phyloP scores from a whole-genome alignment of 495 filamentous ascomycete genomes.

The Penicillium pancosmium region DNA sequence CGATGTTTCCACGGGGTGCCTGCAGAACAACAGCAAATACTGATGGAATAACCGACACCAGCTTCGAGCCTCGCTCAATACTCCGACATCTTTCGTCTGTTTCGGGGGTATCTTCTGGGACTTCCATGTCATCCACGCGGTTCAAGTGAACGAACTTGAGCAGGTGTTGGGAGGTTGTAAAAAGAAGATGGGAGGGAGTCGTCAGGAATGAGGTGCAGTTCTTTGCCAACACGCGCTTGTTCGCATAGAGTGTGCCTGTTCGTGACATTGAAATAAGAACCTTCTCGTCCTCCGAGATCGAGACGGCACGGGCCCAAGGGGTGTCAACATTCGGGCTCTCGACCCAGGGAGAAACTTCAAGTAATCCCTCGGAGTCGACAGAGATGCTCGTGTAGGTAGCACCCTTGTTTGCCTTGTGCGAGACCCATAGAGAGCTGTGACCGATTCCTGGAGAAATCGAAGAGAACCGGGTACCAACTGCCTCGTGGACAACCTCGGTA shows the following conservation, averaged over 20 bases:
- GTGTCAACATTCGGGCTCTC: conserved; percentile 43
- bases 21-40: conserved; percentile 81
- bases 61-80: conserved; percentile 82
- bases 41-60: conserved; percentile 89
- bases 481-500: conserved; percentile 35
- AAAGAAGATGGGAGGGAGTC: conserved; percentile 82
- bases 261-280: conserved; percentile 60
- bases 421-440: conserved; percentile 48
- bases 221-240: conserved; percentile 69
- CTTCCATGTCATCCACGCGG: conserved; percentile 68
- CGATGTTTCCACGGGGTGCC: conserved; percentile 93
- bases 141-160: conserved; percentile 91
- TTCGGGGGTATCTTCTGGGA: conserved; percentile 87
- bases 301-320: conserved; percentile 43
- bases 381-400: conserved; percentile 37
- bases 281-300: conserved; percentile 46
- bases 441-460: conserved; percentile 43
- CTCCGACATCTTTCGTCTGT: conserved; percentile 89
- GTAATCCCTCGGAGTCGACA: conserved; percentile 16
- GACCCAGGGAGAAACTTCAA: conserved; percentile 29
- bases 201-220: conserved; percentile 90
- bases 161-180: conserved; percentile 87
- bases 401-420: conserved; percentile 33
- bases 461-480: conserved; percentile 37
- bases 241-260: conserved; percentile 77